phyloP scores from a whole-genome alignment of 768 basidiomycete genomes.

The Grammothele lineata region DNA sequence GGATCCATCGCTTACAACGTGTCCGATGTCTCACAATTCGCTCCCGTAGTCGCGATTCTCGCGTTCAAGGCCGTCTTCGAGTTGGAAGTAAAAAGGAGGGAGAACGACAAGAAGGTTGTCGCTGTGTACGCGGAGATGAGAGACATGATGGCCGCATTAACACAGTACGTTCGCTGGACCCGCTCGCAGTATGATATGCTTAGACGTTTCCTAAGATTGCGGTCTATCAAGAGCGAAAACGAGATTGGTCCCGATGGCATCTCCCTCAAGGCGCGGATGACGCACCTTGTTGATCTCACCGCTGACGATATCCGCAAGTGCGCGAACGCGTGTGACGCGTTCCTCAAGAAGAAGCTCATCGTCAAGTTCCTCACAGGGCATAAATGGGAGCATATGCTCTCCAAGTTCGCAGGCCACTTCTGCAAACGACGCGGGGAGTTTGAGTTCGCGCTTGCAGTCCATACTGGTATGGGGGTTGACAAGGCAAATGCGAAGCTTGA shows the following conservation, averaged over 20 bases:
- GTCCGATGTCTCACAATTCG: no score
- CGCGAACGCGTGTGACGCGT: conserved; percentile 31
- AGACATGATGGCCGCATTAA: conserved; percentile 43
- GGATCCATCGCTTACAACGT: no score
- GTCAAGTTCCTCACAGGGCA: conserved; percentile 27
- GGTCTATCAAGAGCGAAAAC: conserved; percentile 27
- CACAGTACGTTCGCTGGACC: conserved; percentile 36
- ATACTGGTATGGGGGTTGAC: conserved; percentile 25
- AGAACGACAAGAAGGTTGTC: conserved; percentile 48
- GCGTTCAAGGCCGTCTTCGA: conserved; percentile 48
- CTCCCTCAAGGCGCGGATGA: conserved; percentile 32
- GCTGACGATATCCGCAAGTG: conserved; percentile 31
- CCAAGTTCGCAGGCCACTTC: conserved; percentile 23
- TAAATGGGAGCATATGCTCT: conserved; percentile 27
- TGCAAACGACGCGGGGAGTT: conserved; percentile 23
- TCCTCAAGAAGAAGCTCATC: conserved; percentile 28
- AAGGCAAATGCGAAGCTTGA: conserved; percentile 17
- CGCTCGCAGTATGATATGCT: no score
- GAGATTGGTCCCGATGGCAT: conserved; percentile 29
- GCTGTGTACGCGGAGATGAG: conserved; percentile 47
- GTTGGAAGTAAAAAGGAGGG: conserved; percentile 43
- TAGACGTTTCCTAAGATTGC: conserved; percentile 22
- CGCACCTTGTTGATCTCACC: conserved; percentile 24
- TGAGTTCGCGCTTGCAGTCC: conserved; percentile 26
- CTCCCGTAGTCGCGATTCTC: conserved; percentile 36